Percentiles rank a stretch among this genome's conserved stretches.
Conservation (phyloP, 768 basidiomycete genomes). For the Favolaschia claudopus region DNA sequence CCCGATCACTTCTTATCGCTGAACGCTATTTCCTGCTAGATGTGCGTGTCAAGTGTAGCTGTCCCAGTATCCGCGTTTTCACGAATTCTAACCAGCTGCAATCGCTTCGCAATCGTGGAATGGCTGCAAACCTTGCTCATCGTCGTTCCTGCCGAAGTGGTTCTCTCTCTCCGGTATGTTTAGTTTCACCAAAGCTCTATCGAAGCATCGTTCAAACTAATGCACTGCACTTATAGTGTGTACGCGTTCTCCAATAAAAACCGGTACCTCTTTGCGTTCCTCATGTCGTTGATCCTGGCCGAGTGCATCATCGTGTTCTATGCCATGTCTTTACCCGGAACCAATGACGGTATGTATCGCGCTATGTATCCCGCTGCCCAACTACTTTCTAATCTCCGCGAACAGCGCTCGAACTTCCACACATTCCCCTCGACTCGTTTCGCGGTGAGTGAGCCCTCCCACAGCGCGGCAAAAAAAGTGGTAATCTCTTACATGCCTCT, state of each 20-base stretch:
- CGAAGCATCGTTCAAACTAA: background rate
- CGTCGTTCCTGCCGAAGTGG: constrained; percentile 35
- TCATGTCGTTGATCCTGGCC: constrained; percentile 27
- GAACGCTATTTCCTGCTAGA: constrained; percentile 1
- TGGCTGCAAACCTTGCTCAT: constrained; percentile 38
- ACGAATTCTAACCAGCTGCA: constrained; percentile 25
- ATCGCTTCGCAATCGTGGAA: constrained; percentile 39
- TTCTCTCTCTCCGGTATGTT: constrained; percentile 35
- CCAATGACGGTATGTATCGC: constrained; percentile 29
- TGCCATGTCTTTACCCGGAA: constrained; percentile 35
- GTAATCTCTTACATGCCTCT: background rate
- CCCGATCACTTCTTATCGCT: background rate
- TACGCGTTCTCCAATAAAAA: constrained; percentile 31
- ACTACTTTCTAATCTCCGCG: background rate
- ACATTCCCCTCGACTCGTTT: constrained; percentile 27
- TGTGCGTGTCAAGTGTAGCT: constrained; percentile 10
- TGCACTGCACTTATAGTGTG: no score
- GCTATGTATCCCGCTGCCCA: background rate
- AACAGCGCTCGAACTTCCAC: constrained; percentile 18
- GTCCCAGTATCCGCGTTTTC: background rate
- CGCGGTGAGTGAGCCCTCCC: constrained; percentile 5
- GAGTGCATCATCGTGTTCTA: constrained; percentile 36
- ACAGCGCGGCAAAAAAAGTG: background rate
- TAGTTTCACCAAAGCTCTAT: background rate
- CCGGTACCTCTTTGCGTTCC: constrained; percentile 18